phyloP scores from a whole-genome alignment of 202 grass and related monocot species.

The Brachypodium distachyon region DNA sequence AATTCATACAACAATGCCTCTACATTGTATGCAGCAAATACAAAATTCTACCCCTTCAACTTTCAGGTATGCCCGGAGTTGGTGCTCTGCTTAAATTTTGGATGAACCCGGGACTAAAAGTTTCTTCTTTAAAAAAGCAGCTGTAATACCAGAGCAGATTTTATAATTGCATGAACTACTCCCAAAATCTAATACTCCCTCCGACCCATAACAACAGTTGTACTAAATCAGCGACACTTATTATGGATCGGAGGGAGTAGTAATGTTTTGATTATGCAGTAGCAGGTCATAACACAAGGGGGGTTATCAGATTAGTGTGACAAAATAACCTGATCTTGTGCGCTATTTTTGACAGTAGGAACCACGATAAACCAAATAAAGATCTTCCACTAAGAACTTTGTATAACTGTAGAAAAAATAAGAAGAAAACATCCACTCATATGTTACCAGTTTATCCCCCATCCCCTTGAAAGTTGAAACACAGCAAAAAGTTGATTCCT shows the following conservation, averaged over 20 bases:
- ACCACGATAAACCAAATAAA: constrained; percentile 1
- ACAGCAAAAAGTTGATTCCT: constrained; percentile 95
- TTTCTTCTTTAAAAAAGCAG: constrained; percentile 97
- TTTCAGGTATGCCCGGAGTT: constrained; percentile 88
- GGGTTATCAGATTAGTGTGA: background rate
- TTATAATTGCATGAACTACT: constrained; percentile 8
- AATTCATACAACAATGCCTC: background rate
- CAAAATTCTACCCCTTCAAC: constrained; percentile 73
- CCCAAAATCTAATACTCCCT: background rate
- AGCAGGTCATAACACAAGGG: background rate
- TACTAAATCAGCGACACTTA: no score
- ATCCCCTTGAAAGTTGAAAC: constrained; percentile 92
- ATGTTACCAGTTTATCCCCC: constrained; percentile 87
- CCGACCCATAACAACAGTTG: no score
- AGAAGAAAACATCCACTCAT: background rate
- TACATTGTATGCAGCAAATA: background rate
- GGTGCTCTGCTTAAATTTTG: constrained; percentile 94
- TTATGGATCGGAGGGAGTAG: no score
- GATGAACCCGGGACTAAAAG: constrained; percentile 90
- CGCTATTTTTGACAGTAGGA: background rate
- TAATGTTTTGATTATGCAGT: background rate
- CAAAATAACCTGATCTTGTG: no score
- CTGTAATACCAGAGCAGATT: constrained; percentile 35
- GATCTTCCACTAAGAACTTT: background rate
- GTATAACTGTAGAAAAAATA: constrained; percentile 6